phyloP scores from a whole-genome alignment of 2,329 filamentous ascomycete species.

The Epichloe sibirici region DNA sequence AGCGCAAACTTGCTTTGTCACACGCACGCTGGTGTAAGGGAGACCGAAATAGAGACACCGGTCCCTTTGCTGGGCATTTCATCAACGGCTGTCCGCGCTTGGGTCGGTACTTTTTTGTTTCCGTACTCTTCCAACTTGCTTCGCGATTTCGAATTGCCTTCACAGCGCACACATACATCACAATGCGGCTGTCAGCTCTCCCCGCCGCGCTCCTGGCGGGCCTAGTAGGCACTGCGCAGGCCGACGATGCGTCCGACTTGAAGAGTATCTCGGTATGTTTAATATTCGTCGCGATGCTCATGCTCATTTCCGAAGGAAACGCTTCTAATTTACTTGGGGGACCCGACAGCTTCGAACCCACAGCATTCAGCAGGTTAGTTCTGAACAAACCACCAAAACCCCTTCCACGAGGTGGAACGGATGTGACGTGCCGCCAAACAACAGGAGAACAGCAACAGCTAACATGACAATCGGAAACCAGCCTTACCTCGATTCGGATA shows the following conservation, averaged over 20 bases:
- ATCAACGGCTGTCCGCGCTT: slow-evolving; percentile 3
- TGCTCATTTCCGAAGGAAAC: not conserved
- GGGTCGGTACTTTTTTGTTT: not conserved
- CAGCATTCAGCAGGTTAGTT: slow-evolving; percentile 63
- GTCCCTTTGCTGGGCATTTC: slow-evolving; percentile 5
- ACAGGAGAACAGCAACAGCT: slow-evolving; percentile 2
- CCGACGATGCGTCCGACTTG: slow-evolving; percentile 35
- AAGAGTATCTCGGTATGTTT: slow-evolving; percentile 38
- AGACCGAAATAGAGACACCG: slow-evolving; percentile 4
- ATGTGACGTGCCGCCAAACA: not conserved
- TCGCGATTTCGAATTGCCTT: not conserved
- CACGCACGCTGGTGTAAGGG: not conserved
- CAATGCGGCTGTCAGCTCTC: slow-evolving; percentile 36
- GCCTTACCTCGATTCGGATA: slow-evolving; percentile 95
- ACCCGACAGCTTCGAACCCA: slow-evolving; percentile 66
- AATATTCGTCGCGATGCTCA: not conserved
- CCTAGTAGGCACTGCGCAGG: slow-evolving; percentile 36
- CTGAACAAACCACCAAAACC: not conserved
- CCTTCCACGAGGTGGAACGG: not conserved
- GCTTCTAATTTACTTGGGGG: not conserved
- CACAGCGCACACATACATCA: slow-evolving; percentile 9
- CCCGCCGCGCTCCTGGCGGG: slow-evolving; percentile 37
- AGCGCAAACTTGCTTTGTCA: slow-evolving; percentile 2
- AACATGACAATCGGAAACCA: slow-evolving; percentile 24
- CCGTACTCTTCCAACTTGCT: not conserved